Evolutionary conservation across 176 grass and related monocot genomes (phyloP).

Genomic region (Lolium multiflorum): DNA sequence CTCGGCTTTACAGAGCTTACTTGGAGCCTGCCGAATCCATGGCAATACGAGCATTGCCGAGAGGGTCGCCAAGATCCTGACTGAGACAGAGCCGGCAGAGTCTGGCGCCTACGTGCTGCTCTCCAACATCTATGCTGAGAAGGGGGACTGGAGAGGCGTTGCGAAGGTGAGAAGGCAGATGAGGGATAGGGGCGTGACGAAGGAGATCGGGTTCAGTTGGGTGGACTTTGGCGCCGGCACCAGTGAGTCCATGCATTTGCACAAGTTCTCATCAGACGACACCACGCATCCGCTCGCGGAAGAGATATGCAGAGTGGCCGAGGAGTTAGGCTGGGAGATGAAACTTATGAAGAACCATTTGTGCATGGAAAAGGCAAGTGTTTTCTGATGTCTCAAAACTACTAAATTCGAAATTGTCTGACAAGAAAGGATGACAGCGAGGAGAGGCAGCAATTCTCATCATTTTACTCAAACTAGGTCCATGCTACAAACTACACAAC

Average conservation of each 20-base stretch:
- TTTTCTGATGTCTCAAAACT: background rate
- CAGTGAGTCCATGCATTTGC: slow-evolving; percentile 43
- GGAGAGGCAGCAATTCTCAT: background rate
- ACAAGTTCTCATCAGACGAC: slow-evolving; percentile 84
- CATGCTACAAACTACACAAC: slow-evolving; percentile 27
- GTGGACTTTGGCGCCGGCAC: slow-evolving; percentile 62
- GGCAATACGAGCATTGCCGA: slow-evolving; percentile 58
- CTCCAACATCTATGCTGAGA: slow-evolving; percentile 85
- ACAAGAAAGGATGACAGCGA: background rate
- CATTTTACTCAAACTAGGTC: slow-evolving; percentile 23
- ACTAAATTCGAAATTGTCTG: background rate
- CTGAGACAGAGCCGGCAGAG: slow-evolving; percentile 54
- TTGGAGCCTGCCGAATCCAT: slow-evolving; percentile 76
- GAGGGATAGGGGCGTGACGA: slow-evolving; percentile 68
- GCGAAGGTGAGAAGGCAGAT: slow-evolving; percentile 68
- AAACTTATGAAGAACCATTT: slow-evolving; percentile 43
- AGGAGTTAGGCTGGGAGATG: slow-evolving; percentile 66
- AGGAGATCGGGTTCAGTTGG: slow-evolving; percentile 92
- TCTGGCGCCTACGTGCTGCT: slow-evolving; percentile 79
- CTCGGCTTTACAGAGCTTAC: slow-evolving; percentile 80
- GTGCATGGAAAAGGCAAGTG: slow-evolving; percentile 47
- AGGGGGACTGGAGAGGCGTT: slow-evolving; percentile 70
- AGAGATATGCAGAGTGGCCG: slow-evolving; percentile 68
- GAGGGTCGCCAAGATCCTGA: slow-evolving; percentile 60
- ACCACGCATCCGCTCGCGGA: slow-evolving; percentile 56